Percentiles rank a stretch among this genome's conserved stretches.
phyloP scores from a whole-genome alignment of 805 yeast species.

The Hanseniaspora thailandica region DNA sequence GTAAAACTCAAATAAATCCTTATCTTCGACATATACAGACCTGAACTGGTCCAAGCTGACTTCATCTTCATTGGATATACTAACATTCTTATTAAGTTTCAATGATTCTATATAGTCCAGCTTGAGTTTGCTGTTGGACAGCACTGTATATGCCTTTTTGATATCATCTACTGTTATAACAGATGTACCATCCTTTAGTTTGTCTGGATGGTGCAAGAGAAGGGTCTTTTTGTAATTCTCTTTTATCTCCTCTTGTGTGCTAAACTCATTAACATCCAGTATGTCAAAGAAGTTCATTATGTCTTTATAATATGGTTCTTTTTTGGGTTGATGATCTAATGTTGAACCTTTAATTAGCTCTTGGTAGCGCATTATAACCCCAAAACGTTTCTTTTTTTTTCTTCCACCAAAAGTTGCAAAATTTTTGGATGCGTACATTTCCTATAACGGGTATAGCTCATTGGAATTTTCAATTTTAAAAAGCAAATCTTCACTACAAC shows the following conservation, averaged over 20 bases:
- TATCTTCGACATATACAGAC: constrained; percentile 20
- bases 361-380: neutral
- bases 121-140: constrained; percentile 35
- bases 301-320: neutral
- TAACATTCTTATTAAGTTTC: constrained; percentile 25
- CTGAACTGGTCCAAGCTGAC: constrained; percentile 52
- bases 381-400: constrained; percentile 10
- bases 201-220: constrained; percentile 71
- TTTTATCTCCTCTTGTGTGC: constrained; percentile 36
- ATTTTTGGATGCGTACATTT: neutral
- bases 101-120: constrained; percentile 43
- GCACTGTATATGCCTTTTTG: constrained; percentile 51
- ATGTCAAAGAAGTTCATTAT: constrained; percentile 40
- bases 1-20: constrained; percentile 31
- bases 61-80: constrained; percentile 42
- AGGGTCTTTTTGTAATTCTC: constrained; percentile 53
- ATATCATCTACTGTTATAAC: constrained; percentile 33
- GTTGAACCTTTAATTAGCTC: no score
- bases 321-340: no score
- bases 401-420: no score
- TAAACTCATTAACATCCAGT: constrained; percentile 38
- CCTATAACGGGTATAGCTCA: neutral
- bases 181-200: constrained; percentile 23
- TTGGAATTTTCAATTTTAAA: neutral
- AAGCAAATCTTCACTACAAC: neutral